Base-by-base conservation (phyloP, 495 filamentous ascomycete species). In the Penicillium daleae region DNA sequence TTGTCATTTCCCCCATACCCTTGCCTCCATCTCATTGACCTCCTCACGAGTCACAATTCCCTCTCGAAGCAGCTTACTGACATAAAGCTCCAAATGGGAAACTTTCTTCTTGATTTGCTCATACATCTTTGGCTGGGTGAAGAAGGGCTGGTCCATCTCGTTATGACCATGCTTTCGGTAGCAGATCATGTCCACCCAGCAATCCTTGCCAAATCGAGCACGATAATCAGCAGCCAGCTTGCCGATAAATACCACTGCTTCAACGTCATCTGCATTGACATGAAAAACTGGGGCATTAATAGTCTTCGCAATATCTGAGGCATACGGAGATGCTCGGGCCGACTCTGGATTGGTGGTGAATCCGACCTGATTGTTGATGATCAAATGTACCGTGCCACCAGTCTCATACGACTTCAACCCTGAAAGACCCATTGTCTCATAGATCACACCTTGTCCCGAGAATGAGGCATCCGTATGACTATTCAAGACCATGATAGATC, bases 131-230 rank as follows among this genome's bases (percentile, higher is more conserved):
- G 49, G 49, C 17, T 29, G 49, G 7, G 49, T 52, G 17, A 52
- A 52, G 29, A 52, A 52, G 6, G 49, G 49, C 49, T 52, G 49
- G 9, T 52, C 49, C 49, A 52, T 52, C 9, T 52, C 49, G n/a
- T 52, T 52, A 27, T 50, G 49, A 26, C 49, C 49, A 32, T 52
- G 49, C 49, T 31, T 52, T 52, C 26, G 49, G 49, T 27, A 31
- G 26, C 27, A 52, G 17, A 32, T 31, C 49, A 52, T 31, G 27
- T 52, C 49, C 24, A 27, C 49, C 49, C 49, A 52, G 27, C 49
- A 52, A 13, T 52, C 26, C 17, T 52, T 52, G 26, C 49, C 49
- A 52, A 52, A 31, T 6, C n/a, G 17, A 13, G 49, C 49, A 52
- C 48, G 49, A 52, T 52, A 31, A 32, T 52, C 49, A 31, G 49